phyloP scores from a whole-genome alignment of 2,329 filamentous ascomycete genomes.

The Cytospora leucostoma region DNA sequence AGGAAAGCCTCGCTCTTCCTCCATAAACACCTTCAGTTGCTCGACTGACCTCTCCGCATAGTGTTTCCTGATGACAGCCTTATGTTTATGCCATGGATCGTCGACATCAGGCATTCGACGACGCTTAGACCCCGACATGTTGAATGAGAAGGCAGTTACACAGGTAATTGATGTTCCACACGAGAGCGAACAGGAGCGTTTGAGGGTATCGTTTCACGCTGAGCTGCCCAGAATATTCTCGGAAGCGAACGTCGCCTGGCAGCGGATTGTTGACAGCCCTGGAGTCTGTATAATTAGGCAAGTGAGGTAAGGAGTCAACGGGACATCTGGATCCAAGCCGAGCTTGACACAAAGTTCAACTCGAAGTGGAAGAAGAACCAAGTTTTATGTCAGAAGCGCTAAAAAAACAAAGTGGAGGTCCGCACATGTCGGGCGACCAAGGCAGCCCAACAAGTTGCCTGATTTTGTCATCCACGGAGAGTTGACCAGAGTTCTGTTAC shows the following conservation, averaged over 20 bases:
- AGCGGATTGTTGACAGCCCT: background rate
- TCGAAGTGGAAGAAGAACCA: background rate
- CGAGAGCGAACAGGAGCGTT: background rate
- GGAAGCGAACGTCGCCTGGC: too few relatives aligned
- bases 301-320: background rate
- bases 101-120: background rate
- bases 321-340: background rate
- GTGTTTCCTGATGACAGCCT: background rate
- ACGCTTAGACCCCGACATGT: background rate
- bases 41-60: background rate
- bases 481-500: slow-evolving; percentile 5
- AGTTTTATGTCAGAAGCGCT: background rate
- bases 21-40: background rate
- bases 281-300: background rate
- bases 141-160: background rate
- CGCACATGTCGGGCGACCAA: background rate
- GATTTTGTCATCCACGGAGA: background rate
- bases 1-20: background rate
- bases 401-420: background rate
- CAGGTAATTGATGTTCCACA: background rate
- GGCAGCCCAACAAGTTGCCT: background rate
- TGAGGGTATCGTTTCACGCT: background rate
- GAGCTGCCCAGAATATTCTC: background rate
- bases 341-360: background rate
- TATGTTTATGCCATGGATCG: background rate